A percentile compares a stretch with the other conserved stretches of the same genome.
These are phyloP conservation scores for Alectoria sarmentosa DNA, from an alignment of 495 filamentous ascomycete genomes.

Conservation along the genomic window DNA sequence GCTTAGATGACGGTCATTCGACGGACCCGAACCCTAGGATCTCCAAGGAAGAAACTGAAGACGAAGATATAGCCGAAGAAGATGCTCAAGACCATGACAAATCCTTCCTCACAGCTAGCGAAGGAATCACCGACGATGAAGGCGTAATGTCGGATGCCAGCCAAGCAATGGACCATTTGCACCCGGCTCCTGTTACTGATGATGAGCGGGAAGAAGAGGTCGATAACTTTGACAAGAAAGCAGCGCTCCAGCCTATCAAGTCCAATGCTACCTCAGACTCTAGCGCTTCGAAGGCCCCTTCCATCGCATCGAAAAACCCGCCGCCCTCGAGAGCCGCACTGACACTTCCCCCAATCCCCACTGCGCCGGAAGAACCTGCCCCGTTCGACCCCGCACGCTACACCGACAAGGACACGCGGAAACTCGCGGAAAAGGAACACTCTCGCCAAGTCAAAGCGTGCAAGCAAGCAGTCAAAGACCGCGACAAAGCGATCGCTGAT, in stretches of 20 bases:
- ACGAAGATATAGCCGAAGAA: neutral
- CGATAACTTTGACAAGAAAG: neutral
- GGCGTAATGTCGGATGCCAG: neutral
- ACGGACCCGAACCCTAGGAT: neutral
- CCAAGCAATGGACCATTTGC: conserved; percentile 7
- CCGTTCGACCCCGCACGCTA: conserved; percentile 45
- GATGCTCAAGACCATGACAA: neutral
- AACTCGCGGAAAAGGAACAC: conserved; percentile 57
- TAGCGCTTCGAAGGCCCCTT: neutral
- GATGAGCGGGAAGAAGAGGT: conserved; percentile 3
- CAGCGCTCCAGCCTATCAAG: neutral
- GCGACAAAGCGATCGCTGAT: conserved; percentile 53
- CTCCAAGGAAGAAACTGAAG: neutral
- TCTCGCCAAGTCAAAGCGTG: conserved; percentile 50
- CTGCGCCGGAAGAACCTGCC: conserved; percentile 35
- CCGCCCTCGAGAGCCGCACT: neutral
- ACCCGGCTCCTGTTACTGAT: conserved; percentile 8
- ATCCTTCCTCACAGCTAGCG: neutral
- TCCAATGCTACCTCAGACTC: neutral
- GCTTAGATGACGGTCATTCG: conserved; percentile 6
- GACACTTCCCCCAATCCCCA: conserved; percentile 32
- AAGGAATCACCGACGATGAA: conserved; percentile 1
- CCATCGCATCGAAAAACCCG: neutral
- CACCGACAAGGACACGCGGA: conserved; percentile 54
- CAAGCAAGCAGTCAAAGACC: conserved; percentile 54